Evolutionary conservation across 2,329 filamentous ascomycete genomes (phyloP), one percentile per base, ranked within the genome.

Genomic region (Fusarium haematococcum): DNA sequence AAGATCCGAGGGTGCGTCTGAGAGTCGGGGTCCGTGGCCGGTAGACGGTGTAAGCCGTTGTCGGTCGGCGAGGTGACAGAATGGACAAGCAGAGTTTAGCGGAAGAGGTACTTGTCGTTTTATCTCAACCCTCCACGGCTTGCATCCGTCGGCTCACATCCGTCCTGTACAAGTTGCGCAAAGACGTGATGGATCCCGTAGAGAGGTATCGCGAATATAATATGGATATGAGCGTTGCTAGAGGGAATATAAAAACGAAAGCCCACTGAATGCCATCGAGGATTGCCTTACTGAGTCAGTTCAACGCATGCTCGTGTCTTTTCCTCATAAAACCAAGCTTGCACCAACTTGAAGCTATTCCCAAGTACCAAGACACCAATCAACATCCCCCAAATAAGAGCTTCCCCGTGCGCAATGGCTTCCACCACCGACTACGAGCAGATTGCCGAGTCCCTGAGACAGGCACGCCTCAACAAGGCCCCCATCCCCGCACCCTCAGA

Each of bases 401-500:
- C 2, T 5, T 58, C 20, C 33, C 16, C 9, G 33, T 58, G 33
- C 33, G 9, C 10, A 35, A 58, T 35, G 54, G 54, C 54, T 35
- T 61, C 33, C 18, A 32, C 48, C 50, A 16, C 57, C 25, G 63
- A 74, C 14, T 66, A 69, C 41, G 41, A 65, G 25, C 63, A 69
- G 32, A 67, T 71, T 30, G 62, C 71, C 11, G 45, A 66, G 59
- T 68, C 75, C 54, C 66, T 79, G 33, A 76, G 70, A 45, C 62
- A 56, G 9, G 77, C 78, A 5, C 73, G 76, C 30, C 39, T 74
- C 52, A 71, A 65, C 48, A 65, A 66, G n/a, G 50, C 50, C 3
- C 76, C 77, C 30, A 76, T 78, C 58, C 50, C 68, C 11, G 68
- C 76, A 11, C 77, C 77, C 6, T 56, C 70, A 52, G 67, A 76